Conservation (phyloP, 2,329 filamentous ascomycete species). For the Botryosphaeria dothidea region DNA sequence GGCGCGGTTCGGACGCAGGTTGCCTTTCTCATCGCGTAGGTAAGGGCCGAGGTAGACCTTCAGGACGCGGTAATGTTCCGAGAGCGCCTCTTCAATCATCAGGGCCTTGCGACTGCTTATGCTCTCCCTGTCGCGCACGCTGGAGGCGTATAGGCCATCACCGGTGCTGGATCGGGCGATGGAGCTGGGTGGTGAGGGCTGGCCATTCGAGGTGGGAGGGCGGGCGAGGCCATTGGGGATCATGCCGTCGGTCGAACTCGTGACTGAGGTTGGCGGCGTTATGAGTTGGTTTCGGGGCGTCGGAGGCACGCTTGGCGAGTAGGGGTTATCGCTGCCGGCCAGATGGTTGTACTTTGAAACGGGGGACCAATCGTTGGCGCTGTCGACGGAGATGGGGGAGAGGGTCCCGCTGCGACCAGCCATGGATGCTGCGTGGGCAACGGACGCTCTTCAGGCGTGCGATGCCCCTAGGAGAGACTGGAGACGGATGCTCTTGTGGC, state of each 20-base stretch:
- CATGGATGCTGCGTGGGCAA: conserved; percentile 25
- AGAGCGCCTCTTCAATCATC: conserved; percentile 67
- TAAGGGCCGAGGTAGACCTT: conserved; percentile 72
- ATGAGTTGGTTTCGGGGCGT: conserved; percentile 31
- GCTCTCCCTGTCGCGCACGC: conserved; percentile 54
- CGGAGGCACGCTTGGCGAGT: conserved; percentile 38
- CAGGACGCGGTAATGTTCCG: conserved; percentile 79
- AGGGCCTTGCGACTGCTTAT: conserved; percentile 60
- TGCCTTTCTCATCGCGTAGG: conserved; percentile 72
- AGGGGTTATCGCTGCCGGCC: conserved; percentile 36
- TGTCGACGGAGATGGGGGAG: conserved; percentile 42
- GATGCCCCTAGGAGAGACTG: background rate
- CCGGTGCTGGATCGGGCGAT: conserved; percentile 83
- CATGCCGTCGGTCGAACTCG: conserved; percentile 40
- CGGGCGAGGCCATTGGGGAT: conserved; percentile 56
- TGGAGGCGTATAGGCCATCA: conserved; percentile 61
- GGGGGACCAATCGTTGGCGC: conserved; percentile 42
- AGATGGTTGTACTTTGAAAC: conserved; percentile 40
- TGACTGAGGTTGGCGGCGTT: conserved; percentile 38
- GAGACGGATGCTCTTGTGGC: background rate
- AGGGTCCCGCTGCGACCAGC: conserved; percentile 41
- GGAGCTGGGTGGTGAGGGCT: conserved; percentile 84
- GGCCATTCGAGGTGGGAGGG: conserved; percentile 36
- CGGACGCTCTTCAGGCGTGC: conserved; percentile 1
- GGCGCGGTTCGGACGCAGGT: conserved; percentile 79